Evolutionary conservation across 306 rosid species (phyloP).

Genomic region (Quercus agrifolia): DNA sequence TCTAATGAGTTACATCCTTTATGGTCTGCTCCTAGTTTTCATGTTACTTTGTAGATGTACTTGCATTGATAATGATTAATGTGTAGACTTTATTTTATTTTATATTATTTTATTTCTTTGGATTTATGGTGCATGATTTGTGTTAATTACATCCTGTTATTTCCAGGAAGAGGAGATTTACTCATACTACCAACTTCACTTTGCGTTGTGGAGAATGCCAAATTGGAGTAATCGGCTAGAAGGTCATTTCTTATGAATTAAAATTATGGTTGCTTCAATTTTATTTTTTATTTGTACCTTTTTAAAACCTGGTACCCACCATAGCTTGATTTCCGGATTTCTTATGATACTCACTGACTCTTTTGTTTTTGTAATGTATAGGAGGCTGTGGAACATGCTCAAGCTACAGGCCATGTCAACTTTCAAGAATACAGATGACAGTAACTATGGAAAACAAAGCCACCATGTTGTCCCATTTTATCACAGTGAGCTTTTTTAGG

Average conservation of each 20-base stretch:
- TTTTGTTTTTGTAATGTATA: slow-evolving; percentile 23
- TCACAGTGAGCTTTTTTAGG: slow-evolving; percentile 14
- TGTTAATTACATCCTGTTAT: not conserved
- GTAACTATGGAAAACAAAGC: slow-evolving; percentile 2
- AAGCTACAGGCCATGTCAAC: slow-evolving; percentile 89
- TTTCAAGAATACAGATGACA: slow-evolving; percentile 85
- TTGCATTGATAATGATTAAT: not conserved
- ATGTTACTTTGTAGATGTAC: not conserved
- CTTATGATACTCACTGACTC: not conserved
- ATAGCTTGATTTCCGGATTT: not conserved
- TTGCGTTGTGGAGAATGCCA: slow-evolving; percentile 98
- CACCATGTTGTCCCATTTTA: slow-evolving; percentile 9
- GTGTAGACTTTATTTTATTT: no score
- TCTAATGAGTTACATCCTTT: not conserved
- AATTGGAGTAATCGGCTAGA: slow-evolving; percentile 80
- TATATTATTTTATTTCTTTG: not conserved
- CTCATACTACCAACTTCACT: slow-evolving; percentile 89
- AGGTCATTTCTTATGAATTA: slow-evolving; percentile 43
- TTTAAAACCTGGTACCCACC: not conserved
- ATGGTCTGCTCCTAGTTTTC: not conserved
- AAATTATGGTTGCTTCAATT: slow-evolving; percentile 6
- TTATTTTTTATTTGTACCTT: not conserved
- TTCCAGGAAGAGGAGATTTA: slow-evolving; percentile 75
- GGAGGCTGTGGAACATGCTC: slow-evolving; percentile 94
- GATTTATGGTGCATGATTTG: not conserved